These are phyloP conservation scores for Triticum timopheevii DNA, from an alignment of 176 grass and related monocot species.

Conservation along the genomic window DNA sequence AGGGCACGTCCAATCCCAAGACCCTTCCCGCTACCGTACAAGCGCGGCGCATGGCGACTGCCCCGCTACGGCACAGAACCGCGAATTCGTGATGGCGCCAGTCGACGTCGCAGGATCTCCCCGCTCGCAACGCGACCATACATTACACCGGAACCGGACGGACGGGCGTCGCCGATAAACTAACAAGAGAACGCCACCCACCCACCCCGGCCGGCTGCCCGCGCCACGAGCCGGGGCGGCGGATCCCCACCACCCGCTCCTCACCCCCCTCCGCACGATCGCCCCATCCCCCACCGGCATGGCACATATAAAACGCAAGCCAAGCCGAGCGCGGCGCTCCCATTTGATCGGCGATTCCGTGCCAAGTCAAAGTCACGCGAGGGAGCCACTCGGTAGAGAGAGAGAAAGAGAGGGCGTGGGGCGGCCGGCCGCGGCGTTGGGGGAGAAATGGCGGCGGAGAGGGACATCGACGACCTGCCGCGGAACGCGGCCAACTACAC, in stretches of 20 bases:
- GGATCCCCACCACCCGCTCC: slow-evolving; percentile 28
- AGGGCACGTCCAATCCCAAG: background rate
- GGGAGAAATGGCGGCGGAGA: slow-evolving; percentile 49
- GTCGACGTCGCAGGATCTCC: slow-evolving; percentile 5
- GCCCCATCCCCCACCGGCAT: background rate
- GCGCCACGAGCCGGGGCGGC: background rate
- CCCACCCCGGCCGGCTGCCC: background rate
- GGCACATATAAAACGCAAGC: slow-evolving; percentile 21
- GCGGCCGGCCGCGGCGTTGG: slow-evolving; percentile 2
- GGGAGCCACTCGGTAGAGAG: background rate
- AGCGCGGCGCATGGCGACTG: background rate
- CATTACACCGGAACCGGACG: background rate
- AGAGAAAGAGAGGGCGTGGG: background rate
- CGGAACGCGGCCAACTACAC: slow-evolving; percentile 79
- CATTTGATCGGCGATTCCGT: slow-evolving; percentile 1
- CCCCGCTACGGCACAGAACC: background rate
- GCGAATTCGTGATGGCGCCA: background rate
- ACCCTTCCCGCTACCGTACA: background rate
- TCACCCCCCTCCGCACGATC: background rate
- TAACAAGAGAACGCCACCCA: background rate
- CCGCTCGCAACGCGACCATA: background rate
- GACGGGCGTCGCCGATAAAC: background rate
- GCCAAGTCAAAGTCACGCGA: slow-evolving; percentile 34
- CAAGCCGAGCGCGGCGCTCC: background rate
- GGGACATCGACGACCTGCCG: slow-evolving; percentile 94